These are phyloP conservation scores for Penicillium cosmopolitanum DNA, from an alignment of 495 filamentous ascomycete species.

Conservation along the genomic window DNA sequence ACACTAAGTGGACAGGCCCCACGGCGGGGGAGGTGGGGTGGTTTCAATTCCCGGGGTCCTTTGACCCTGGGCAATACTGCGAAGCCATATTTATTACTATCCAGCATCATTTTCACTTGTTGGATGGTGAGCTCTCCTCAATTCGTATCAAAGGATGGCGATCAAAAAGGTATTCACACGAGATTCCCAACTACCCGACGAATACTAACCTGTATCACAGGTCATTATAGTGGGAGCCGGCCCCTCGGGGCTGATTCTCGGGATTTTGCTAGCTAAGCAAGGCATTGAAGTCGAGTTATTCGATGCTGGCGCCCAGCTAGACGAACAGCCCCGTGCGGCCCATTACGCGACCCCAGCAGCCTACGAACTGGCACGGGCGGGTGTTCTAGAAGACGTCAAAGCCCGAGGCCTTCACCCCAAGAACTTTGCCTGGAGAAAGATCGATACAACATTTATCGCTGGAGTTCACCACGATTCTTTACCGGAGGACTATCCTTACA, in stretches of 20 bases:
- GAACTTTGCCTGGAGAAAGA: constrained; percentile 55
- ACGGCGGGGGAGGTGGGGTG: constrained; percentile 15
- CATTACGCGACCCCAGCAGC: constrained; percentile 55
- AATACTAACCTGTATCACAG: constrained; percentile 17
- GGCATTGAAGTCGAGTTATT: constrained; percentile 56
- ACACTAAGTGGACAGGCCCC: constrained; percentile 15
- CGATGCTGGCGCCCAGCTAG: constrained; percentile 51
- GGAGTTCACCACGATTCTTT: constrained; percentile 34
- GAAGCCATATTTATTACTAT: not conserved
- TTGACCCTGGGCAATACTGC: not conserved
- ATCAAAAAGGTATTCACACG: constrained; percentile 27
- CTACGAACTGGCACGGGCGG: constrained; percentile 58
- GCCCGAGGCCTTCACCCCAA: constrained; percentile 51
- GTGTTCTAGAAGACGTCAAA: constrained; percentile 57
- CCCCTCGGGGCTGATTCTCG: constrained; percentile 59
- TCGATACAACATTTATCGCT: constrained; percentile 44
- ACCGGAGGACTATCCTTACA: constrained; percentile 39
- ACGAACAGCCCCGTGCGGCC: constrained; percentile 59
- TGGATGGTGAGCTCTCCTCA: too few relatives aligned
- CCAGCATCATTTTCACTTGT: not conserved
- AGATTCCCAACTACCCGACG: not conserved
- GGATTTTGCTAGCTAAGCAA: constrained; percentile 56
- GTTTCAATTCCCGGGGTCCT: not conserved
- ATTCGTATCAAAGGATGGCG: constrained; percentile 12
- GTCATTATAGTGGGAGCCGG: constrained; percentile 60